Percentiles rank a stretch among this genome's conserved stretches.
These are phyloP conservation scores for Aspergillus baeticus DNA, from an alignment of 495 filamentous ascomycete species.

Conservation along the genomic window DNA sequence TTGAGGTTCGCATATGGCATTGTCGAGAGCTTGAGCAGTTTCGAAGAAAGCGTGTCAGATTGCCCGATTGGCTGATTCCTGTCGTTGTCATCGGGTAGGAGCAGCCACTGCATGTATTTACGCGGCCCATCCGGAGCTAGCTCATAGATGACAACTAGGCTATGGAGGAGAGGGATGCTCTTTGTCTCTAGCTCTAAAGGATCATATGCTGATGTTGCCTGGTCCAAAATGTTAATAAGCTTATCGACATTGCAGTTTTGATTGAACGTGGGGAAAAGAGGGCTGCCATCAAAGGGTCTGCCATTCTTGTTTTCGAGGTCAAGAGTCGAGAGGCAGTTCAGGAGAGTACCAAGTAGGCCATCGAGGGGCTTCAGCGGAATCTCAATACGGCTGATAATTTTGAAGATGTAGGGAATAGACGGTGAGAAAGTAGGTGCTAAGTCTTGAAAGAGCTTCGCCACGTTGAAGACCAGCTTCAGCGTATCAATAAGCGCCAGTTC, in stretches of 20 bases:
- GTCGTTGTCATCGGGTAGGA: slow-evolving; percentile 79
- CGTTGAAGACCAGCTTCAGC: slow-evolving; percentile 86
- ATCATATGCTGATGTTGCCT: slow-evolving; percentile 56
- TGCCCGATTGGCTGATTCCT: slow-evolving; percentile 76
- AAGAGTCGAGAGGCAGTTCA: slow-evolving; percentile 81
- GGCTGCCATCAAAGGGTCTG: slow-evolving; percentile 37
- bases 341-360: slow-evolving; percentile 58
- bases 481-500: slow-evolving; percentile 80
- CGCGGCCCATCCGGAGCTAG: slow-evolving; percentile 64
- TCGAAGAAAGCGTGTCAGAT: slow-evolving; percentile 70
- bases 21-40: slow-evolving; percentile 76
- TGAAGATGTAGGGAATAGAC: slow-evolving; percentile 70
- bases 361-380: slow-evolving; percentile 59
- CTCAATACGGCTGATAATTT: slow-evolving; percentile 60
- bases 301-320: slow-evolving; percentile 56
- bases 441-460: slow-evolving; percentile 68
- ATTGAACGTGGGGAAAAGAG: slow-evolving; percentile 66
- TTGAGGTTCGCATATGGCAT: slow-evolving; percentile 70
- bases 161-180: slow-evolving; percentile 67
- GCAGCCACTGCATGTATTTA: slow-evolving; percentile 58
- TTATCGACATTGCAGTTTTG: slow-evolving; percentile 62
- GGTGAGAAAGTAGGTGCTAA: slow-evolving; percentile 58
- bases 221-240: slow-evolving; percentile 71
- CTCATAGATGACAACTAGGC: slow-evolving; percentile 70
- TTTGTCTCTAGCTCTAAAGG: slow-evolving; percentile 67